Conservation (phyloP, 257 asterid species). For the Gentiana dahurica region DNA sequence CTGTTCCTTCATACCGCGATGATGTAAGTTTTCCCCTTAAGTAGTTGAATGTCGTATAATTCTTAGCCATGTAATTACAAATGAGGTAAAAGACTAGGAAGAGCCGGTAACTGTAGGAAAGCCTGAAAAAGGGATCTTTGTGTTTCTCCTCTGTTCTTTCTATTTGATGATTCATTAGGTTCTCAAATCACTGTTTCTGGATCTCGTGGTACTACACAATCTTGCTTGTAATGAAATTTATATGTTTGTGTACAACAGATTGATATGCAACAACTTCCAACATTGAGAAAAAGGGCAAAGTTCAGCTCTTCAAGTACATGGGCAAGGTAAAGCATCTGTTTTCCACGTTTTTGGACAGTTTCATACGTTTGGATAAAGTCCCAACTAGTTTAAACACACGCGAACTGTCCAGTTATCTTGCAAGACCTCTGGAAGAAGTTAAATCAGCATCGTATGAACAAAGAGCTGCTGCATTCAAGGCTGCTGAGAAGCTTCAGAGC, state of each 20-base stretch:
- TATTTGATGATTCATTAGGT: no score
- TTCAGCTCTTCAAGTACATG: conserved; percentile 36
- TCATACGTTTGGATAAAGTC: not conserved
- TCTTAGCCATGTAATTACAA: no score
- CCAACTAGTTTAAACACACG: conserved; percentile 7
- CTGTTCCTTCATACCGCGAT: conserved; percentile 56
- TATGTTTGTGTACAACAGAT: conserved; percentile 26
- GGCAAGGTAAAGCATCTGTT: conserved; percentile 39
- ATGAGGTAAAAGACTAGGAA: no score
- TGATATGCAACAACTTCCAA: conserved; percentile 30
- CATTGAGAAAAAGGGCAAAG: conserved; percentile 42
- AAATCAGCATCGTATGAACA: conserved; percentile 51
- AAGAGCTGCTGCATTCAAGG: conserved; percentile 37
- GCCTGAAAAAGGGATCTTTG: no score
- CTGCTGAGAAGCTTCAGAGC: conserved; percentile 65
- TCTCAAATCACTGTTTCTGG: no score
- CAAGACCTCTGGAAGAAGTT: conserved; percentile 76
- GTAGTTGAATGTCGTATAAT: no score
- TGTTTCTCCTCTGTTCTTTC: no score
- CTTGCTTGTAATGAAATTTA: no score
- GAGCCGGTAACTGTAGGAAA: no score
- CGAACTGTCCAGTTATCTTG: conserved; percentile 52
- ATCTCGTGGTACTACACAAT: no score
- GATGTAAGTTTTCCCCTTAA: conserved; percentile 38
- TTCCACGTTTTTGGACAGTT: not conserved